Evolutionary conservation across 2,329 filamentous ascomycete genomes (phyloP).

Genomic region (Xylariales sp.): DNA sequence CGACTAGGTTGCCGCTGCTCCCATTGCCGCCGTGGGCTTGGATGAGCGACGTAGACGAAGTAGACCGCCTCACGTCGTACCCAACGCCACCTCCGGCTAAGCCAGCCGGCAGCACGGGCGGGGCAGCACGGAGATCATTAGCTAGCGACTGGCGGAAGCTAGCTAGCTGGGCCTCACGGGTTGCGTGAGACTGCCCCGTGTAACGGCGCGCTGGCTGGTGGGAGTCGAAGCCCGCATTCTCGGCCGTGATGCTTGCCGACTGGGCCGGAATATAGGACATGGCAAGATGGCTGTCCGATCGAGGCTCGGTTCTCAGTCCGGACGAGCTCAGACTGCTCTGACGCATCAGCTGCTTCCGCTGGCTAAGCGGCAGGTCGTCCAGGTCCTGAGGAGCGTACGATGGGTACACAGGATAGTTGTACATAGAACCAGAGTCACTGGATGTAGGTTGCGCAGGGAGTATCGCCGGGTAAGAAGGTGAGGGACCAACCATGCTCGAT

Average conservation of each 20-base stretch:
- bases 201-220: constrained; percentile 49
- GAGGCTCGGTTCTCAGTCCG: constrained; percentile 9
- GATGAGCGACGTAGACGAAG: too few species aligned
- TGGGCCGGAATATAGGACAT: constrained; percentile 10
- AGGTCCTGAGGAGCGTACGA: constrained; percentile 34
- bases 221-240: constrained; percentile 43
- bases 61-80: too few species aligned
- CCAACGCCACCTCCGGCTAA: too few species aligned
- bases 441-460: constrained; percentile 15
- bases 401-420: constrained; percentile 28
- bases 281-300: neutral
- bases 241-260: constrained; percentile 14
- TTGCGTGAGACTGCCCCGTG: constrained; percentile 34
- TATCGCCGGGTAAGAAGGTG: constrained; percentile 15
- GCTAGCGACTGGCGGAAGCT: constrained; percentile 64
- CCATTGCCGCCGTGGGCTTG: too few species aligned
- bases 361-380: constrained; percentile 69
- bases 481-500: constrained; percentile 30
- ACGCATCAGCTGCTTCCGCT: constrained; percentile 59
- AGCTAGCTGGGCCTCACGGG: constrained; percentile 57
- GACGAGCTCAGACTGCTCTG: constrained; percentile 38
- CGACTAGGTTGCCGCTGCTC: constrained; percentile 14
- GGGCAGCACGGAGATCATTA: constrained; percentile 50
- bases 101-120: constrained; percentile 24
- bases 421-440: constrained; percentile 38